Evolutionary conservation across 208 protist genomes (phyloP).

Genomic region (Acanthamoeba sp.): DNA sequence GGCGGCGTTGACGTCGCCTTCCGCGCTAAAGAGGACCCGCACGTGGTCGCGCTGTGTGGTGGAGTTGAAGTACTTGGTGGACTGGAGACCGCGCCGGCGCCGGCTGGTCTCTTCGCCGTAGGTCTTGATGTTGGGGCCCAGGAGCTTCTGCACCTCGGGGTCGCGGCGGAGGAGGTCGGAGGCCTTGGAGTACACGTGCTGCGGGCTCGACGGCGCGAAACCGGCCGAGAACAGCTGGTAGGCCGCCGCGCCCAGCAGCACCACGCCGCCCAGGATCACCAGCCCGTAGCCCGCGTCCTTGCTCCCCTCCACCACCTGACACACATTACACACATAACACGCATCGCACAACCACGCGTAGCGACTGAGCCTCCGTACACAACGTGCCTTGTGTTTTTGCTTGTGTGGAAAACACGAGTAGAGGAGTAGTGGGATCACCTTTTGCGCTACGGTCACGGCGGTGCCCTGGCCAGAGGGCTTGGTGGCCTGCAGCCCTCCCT

Average conservation of each 20-base stretch:
- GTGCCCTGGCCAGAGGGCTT: conserved; percentile 5
- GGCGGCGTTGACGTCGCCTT: not conserved
- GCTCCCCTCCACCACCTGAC: conserved; percentile 21
- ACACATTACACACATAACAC: no score
- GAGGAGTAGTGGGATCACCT: not conserved
- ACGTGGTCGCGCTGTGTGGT: not conserved
- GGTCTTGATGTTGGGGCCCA: conserved; percentile 27
- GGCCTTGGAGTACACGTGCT: not conserved
- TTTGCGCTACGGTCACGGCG: not conserved
- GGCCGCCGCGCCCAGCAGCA: not conserved
- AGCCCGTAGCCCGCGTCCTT: not conserved
- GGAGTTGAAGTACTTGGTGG: conserved; percentile 18
- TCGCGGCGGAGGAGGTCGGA: not conserved
- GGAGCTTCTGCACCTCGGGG: not conserved
- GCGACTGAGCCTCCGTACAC: no score
- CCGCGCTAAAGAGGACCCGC: not conserved
- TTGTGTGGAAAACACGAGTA: no score
- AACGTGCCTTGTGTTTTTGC: no score
- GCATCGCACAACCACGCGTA: no score
- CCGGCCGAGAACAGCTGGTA: not conserved
- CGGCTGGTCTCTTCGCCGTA: conserved; percentile 31
- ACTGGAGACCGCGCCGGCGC: not conserved
- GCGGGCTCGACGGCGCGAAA: not conserved
- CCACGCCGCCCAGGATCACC: conserved; percentile 14
- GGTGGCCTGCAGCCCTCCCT: not conserved